These are phyloP conservation scores for Comarum palustre DNA, from an alignment of 306 rosid species.

Conservation along the genomic window DNA sequence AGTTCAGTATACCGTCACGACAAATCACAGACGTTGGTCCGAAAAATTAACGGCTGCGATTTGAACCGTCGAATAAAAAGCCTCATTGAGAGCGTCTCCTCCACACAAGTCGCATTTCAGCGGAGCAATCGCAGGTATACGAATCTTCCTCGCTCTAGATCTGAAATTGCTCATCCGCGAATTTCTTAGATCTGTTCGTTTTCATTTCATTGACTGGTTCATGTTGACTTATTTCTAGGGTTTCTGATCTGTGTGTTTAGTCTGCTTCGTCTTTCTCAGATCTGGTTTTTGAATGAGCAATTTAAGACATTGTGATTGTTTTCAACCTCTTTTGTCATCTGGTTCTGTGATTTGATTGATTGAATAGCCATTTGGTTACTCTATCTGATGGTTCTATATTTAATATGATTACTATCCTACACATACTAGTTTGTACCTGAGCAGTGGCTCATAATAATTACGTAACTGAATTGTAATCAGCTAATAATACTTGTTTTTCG, in stretches of 20 bases:
- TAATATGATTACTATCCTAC: no score
- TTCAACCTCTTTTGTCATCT: neutral
- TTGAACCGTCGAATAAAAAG: neutral
- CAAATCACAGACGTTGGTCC: neutral
- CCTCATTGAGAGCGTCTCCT: slow-evolving; percentile 14
- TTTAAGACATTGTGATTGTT: neutral
- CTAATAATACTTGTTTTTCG: neutral
- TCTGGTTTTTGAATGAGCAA: neutral
- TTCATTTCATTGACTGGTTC: neutral
- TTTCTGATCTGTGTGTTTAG: neutral
- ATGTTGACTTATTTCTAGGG: neutral
- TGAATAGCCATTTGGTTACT: neutral
- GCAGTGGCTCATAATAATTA: neutral
- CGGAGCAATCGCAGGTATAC: slow-evolving; percentile 19
- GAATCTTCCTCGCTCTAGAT: neutral
- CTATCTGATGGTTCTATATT: neutral
- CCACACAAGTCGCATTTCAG: slow-evolving; percentile 14
- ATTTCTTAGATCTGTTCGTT: neutral
- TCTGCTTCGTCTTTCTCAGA: neutral
- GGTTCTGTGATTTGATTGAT: no score
- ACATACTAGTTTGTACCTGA: neutral
- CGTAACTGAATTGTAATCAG: neutral
- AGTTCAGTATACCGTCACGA: neutral
- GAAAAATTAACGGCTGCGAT: slow-evolving; percentile 4
- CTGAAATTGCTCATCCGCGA: neutral